Evolutionary conservation across 208 protist species (phyloP).

Genomic region (Trypanosoma scelopori): DNA sequence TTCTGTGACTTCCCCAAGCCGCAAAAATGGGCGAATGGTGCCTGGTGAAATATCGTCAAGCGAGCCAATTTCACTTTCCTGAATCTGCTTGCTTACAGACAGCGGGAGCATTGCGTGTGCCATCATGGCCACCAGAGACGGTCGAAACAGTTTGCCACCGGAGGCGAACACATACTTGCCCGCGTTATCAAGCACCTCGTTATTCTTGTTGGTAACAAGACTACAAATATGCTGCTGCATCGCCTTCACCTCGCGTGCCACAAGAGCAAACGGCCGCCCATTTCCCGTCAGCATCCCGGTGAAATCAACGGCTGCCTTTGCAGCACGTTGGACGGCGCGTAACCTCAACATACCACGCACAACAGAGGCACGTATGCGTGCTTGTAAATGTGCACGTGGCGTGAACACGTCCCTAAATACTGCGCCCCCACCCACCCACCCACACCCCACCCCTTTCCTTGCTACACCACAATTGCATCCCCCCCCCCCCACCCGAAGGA

Average conservation of each 20-base stretch:
- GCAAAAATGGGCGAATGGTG: slow-evolving; percentile 69
- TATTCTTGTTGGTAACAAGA: slow-evolving; percentile 61
- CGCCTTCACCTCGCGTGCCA: slow-evolving; percentile 60
- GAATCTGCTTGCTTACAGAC: slow-evolving; percentile 42
- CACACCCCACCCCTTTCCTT: too few species aligned
- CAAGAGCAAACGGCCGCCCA: slow-evolving; percentile 56
- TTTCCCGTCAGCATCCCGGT: slow-evolving; percentile 34
- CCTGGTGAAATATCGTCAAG: slow-evolving; percentile 63
- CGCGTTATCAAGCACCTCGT: slow-evolving; percentile 81
- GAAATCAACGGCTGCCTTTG: neutral
- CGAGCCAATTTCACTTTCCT: slow-evolving; percentile 37
- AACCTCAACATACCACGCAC: slow-evolving; percentile 1
- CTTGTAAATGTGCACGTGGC: neutral
- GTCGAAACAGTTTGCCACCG: slow-evolving; percentile 81
- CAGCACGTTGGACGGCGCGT: neutral
- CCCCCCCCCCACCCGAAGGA: too few species aligned
- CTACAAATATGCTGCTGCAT: slow-evolving; percentile 60
- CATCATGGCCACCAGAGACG: slow-evolving; percentile 76
- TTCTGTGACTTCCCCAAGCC: slow-evolving; percentile 93
- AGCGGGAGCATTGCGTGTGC: slow-evolving; percentile 67
- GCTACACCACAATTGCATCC: too few species aligned
- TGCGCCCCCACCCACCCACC: neutral
- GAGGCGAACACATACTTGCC: slow-evolving; percentile 63
- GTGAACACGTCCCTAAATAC: neutral
- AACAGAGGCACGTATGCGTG: neutral